phyloP scores from a whole-genome alignment of 768 basidiomycete species.

The Lentinula boryana region DNA sequence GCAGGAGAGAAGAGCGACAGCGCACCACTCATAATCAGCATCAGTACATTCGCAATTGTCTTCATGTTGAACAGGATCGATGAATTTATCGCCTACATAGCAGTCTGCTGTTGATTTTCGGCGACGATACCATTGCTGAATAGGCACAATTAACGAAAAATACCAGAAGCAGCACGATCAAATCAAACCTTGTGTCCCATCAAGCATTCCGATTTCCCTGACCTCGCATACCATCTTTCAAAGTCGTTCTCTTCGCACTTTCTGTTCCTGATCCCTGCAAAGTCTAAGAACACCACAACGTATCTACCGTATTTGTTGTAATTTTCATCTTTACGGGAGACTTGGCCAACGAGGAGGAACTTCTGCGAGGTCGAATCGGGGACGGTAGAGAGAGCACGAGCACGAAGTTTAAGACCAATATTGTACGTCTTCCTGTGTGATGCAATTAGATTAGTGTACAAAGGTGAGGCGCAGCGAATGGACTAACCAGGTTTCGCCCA shows the following conservation, averaged over 20 bases:
- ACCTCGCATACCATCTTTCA: conserved; percentile 84
- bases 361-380: conserved; percentile 97
- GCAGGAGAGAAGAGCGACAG: background rate
- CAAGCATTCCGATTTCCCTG: conserved; percentile 63
- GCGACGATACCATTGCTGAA: conserved; percentile 89
- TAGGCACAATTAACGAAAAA: background rate
- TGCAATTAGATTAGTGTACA: background rate
- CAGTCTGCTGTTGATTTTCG: conserved; percentile 81
- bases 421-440: conserved; percentile 59
- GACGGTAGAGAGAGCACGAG: conserved; percentile 77
- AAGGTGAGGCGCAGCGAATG: background rate
- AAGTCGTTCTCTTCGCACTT: conserved; percentile 72
- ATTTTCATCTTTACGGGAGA: conserved; percentile 53
- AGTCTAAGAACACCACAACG: conserved; percentile 79
- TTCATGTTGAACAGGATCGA: conserved; percentile 78
- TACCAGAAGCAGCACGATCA: background rate
- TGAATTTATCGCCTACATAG: conserved; percentile 86
- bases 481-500: conserved; percentile 77
- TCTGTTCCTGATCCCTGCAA: conserved; percentile 56
- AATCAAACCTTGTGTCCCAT: conserved; percentile 86
- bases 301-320: conserved; percentile 46
- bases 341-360: conserved; percentile 82
- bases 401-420: conserved; percentile 64
- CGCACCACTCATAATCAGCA: conserved; percentile 91
- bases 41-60: conserved; percentile 81